Percentiles rank a stretch among this genome's conserved stretches.
Conservation (phyloP, 345 rosid genomes). For the Angophora floribunda region DNA sequence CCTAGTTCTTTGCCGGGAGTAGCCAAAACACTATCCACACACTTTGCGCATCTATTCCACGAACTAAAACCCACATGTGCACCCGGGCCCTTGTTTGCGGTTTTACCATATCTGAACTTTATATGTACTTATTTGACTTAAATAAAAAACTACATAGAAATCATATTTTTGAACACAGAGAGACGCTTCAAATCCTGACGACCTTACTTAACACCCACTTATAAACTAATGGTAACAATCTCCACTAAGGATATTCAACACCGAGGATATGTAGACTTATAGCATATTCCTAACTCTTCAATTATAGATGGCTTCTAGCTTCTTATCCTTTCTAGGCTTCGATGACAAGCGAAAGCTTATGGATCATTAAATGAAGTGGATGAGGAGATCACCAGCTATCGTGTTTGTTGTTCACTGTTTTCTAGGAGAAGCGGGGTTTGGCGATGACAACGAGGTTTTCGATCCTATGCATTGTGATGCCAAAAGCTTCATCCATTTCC, state of each 20-base stretch:
- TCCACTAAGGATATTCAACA: background rate
- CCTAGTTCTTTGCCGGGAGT: no score
- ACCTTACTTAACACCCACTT: background rate
- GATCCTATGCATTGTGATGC: conserved; percentile 15
- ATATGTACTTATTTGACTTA: background rate
- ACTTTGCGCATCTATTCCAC: no score
- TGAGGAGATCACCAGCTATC: background rate
- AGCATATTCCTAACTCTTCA: background rate
- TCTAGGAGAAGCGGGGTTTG: conserved; percentile 7
- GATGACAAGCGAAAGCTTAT: background rate
- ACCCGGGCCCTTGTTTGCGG: no score
- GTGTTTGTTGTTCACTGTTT: background rate
- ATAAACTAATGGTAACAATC: background rate
- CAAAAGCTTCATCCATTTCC: conserved; percentile 22
- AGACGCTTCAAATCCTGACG: background rate
- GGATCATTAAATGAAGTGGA: background rate
- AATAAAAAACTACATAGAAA: background rate
- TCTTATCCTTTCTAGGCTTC: background rate
- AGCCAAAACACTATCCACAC: no score
- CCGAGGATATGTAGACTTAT: background rate
- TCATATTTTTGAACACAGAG: background rate
- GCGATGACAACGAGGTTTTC: conserved; percentile 10
- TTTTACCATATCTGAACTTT: no score
- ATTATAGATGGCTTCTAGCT: background rate
- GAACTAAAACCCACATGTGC: no score